Percentiles rank a stretch among this genome's conserved stretches.
Conservation (phyloP, 805 yeast genomes). For the Pichia membranifaciens region DNA sequence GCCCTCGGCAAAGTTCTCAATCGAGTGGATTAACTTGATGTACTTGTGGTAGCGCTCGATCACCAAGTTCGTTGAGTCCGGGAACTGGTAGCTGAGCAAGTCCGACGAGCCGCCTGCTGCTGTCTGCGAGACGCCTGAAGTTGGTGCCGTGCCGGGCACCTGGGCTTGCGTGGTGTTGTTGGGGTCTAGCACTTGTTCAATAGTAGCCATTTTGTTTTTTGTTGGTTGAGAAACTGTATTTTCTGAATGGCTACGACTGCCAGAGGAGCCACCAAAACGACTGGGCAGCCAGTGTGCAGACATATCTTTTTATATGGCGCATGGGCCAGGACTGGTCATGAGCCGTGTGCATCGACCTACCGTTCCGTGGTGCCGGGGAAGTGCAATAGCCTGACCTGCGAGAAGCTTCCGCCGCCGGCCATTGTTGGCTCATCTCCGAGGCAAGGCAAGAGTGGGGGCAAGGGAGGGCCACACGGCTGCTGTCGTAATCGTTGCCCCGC, state of each 20-base stretch:
- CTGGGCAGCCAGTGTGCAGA: background rate
- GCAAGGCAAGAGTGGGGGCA: too few species aligned
- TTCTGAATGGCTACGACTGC: too few species aligned
- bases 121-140: background rate
- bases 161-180: background rate
- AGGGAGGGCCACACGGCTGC: too few species aligned
- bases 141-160: background rate
- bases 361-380: too few species aligned
- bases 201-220: background rate
- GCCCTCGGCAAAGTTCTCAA: conserved; percentile 24
- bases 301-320: too few species aligned
- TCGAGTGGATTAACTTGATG: conserved; percentile 19
- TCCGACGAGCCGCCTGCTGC: conserved; percentile 3
- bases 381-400: too few species aligned
- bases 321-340: too few species aligned
- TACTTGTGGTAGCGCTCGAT: conserved; percentile 27
- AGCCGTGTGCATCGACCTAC: too few species aligned
- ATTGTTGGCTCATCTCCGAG: too few species aligned
- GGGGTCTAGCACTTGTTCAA: background rate
- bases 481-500: too few species aligned
- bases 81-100: conserved; percentile 14
- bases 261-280: background rate
- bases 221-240: too few species aligned
- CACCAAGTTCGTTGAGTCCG: conserved; percentile 26
- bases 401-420: too few species aligned